Evolutionary conservation across 768 basidiomycete genomes (phyloP).

Genomic region (Auriscalpium vulgare): DNA sequence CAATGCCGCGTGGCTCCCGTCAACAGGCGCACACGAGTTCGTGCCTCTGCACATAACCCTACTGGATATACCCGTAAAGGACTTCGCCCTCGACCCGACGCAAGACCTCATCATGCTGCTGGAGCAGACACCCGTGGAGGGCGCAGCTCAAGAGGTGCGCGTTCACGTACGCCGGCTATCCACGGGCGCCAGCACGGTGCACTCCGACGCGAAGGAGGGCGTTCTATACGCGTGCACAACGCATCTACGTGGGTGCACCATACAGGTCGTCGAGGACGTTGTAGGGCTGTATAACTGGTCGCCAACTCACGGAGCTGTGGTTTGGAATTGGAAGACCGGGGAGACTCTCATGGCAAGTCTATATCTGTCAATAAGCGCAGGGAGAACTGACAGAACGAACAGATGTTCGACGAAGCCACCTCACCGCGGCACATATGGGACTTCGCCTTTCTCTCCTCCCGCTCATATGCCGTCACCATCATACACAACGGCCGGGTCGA

Average conservation of each 20-base stretch:
- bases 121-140: slow-evolving; percentile 4
- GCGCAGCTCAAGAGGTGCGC: neutral
- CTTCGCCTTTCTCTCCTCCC: slow-evolving; percentile 39
- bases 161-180: slow-evolving; percentile 34
- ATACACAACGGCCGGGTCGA: slow-evolving; percentile 1
- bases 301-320: slow-evolving; percentile 26
- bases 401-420: slow-evolving; percentile 23
- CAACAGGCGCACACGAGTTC: slow-evolving; percentile 3
- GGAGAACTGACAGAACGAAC: neutral
- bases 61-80: slow-evolving; percentile 35
- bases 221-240: no score
- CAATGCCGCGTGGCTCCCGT: slow-evolving; percentile 22
- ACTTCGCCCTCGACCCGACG: slow-evolving; percentile 60
- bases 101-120: slow-evolving; percentile 50
- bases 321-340: slow-evolving; percentile 50
- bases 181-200: slow-evolving; percentile 28
- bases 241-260: slow-evolving; percentile 23
- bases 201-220: slow-evolving; percentile 30
- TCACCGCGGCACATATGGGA: slow-evolving; percentile 25
- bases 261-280: slow-evolving; percentile 49
- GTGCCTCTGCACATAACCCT: slow-evolving; percentile 23
- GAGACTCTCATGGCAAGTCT: slow-evolving; percentile 33
- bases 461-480: slow-evolving; percentile 36
- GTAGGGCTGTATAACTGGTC: slow-evolving; percentile 39
- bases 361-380: neutral